Conservation (phyloP, 23 red algal species). For the Pyropia haitanensis region DNA sequence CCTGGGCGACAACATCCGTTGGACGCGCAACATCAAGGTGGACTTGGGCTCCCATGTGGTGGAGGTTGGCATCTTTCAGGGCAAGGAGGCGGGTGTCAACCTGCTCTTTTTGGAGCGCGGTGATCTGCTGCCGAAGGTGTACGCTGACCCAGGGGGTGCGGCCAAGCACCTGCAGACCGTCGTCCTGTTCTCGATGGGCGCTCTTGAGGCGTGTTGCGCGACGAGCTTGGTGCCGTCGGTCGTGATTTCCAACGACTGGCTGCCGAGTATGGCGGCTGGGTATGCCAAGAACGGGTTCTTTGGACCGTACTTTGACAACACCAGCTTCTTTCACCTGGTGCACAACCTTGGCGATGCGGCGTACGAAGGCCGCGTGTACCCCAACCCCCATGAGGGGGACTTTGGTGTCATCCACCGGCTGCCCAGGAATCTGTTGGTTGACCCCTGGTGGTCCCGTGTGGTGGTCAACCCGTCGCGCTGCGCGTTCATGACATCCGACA, state of each 20-base stretch:
- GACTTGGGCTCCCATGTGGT: constrained; percentile 80
- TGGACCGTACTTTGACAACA: constrained; percentile 85
- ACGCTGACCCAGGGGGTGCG: constrained; percentile 76
- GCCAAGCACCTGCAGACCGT: constrained; percentile 67
- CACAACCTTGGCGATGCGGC: constrained; percentile 92
- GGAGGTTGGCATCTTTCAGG: constrained; percentile 80
- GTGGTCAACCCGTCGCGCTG: constrained; percentile 89
- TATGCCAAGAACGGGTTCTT: constrained; percentile 85
- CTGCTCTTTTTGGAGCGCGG: constrained; percentile 90
- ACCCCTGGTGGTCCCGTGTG: constrained; percentile 71
- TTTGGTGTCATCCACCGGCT: constrained; percentile 83
- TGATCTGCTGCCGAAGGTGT: constrained; percentile 87
- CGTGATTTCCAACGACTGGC: constrained; percentile 95
- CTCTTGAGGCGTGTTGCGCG: constrained; percentile 88
- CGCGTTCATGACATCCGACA: constrained; percentile 73
- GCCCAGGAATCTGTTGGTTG: constrained; percentile 60
- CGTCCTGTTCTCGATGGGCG: constrained; percentile 68
- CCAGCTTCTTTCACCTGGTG: constrained; percentile 94
- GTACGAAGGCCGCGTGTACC: constrained; percentile 94
- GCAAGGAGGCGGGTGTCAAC: constrained; percentile 82
- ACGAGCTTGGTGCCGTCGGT: constrained; percentile 67
- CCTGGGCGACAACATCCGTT: constrained; percentile 72
- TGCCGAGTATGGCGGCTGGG: constrained; percentile 72
- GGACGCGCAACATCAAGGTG: constrained; percentile 86
- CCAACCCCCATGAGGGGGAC: constrained; percentile 48